phyloP scores from a whole-genome alignment of 208 protist species.

The Zelonia costaricensis region DNA sequence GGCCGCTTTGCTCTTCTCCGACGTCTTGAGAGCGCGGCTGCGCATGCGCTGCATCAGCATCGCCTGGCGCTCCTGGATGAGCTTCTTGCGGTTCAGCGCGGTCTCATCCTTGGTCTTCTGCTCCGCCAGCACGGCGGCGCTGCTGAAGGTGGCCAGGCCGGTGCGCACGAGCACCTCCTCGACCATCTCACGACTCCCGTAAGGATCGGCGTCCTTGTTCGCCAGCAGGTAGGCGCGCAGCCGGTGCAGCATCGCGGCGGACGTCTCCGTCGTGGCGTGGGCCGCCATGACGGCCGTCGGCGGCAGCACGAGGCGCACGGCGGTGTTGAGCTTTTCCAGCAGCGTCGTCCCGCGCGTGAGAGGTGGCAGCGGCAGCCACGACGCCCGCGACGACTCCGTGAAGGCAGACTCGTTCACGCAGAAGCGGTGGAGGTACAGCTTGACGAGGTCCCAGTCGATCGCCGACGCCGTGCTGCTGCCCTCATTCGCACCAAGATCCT shows the following conservation, averaged over 20 bases:
- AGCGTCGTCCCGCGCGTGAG: slow-evolving; percentile 36
- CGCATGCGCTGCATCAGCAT: slow-evolving; percentile 67
- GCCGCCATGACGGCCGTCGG: neutral
- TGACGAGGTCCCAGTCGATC: slow-evolving; percentile 40
- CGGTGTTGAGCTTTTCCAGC: slow-evolving; percentile 42
- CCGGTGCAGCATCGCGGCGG: slow-evolving; percentile 47
- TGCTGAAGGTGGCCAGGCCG: slow-evolving; percentile 35
- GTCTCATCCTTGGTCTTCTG: slow-evolving; percentile 24
- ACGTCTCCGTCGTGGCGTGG: neutral
- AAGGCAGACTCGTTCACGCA: slow-evolving; percentile 28
- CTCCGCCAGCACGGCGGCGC: slow-evolving; percentile 12
- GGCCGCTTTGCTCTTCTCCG: neutral
- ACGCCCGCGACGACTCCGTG: slow-evolving; percentile 25
- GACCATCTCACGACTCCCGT: slow-evolving; percentile 54
- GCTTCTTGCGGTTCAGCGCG: slow-evolving; percentile 39
- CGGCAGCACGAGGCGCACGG: slow-evolving; percentile 15
- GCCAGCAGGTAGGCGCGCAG: slow-evolving; percentile 33
- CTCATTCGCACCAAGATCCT: neutral
- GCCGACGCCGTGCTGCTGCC: neutral
- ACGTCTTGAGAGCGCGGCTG: slow-evolving; percentile 32
- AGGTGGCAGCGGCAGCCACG: slow-evolving; percentile 40
- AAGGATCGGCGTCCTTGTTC: slow-evolving; percentile 41
- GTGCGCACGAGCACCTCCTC: slow-evolving; percentile 44
- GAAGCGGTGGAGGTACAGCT: slow-evolving; percentile 35
- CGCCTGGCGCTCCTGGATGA: slow-evolving; percentile 67